phyloP scores from a whole-genome alignment of 2,329 filamentous ascomycete species.

The Diaporthe vaccinii region DNA sequence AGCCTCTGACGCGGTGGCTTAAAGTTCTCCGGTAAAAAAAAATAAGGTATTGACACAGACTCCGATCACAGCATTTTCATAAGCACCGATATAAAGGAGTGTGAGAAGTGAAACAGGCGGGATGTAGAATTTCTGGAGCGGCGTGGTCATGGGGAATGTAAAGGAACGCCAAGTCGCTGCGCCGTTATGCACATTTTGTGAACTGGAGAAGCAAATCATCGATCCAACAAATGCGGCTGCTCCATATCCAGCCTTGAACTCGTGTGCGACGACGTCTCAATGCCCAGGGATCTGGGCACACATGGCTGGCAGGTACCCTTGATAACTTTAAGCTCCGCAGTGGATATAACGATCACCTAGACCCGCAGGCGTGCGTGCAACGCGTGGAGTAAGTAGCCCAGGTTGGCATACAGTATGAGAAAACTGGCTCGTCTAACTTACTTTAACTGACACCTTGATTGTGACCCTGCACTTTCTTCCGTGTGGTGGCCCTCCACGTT shows the following conservation, averaged over 20 bases:
- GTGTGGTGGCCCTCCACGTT: not conserved
- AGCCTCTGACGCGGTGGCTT: not conserved
- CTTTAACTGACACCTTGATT: not conserved
- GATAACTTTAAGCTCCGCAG: conserved; percentile 23
- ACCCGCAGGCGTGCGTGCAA: conserved; percentile 9
- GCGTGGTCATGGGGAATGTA: not conserved
- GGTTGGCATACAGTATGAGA: not conserved
- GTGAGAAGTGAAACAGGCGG: not conserved
- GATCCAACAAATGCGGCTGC: not conserved
- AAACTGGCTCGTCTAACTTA: not conserved
- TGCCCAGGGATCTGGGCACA: conserved; percentile 26
- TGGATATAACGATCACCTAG: conserved; percentile 32
- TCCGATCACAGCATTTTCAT: conserved; percentile 19
- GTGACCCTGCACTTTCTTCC: not conserved
- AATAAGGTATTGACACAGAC: not conserved
- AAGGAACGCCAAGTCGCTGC: not conserved
- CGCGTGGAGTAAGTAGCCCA: not conserved
- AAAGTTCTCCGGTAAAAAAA: not conserved
- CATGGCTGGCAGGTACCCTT: conserved; percentile 24
- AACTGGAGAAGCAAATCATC: conserved; percentile 6
- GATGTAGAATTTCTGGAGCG: not conserved
- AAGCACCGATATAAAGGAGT: not conserved
- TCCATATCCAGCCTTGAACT: conserved; percentile 7
- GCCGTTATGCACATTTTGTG: conserved; percentile 10
- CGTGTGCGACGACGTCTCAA: conserved; percentile 10